Evolutionary conservation across 2,329 filamentous ascomycete species (phyloP).

Genomic region (Trichoderma koningiopsis): DNA sequence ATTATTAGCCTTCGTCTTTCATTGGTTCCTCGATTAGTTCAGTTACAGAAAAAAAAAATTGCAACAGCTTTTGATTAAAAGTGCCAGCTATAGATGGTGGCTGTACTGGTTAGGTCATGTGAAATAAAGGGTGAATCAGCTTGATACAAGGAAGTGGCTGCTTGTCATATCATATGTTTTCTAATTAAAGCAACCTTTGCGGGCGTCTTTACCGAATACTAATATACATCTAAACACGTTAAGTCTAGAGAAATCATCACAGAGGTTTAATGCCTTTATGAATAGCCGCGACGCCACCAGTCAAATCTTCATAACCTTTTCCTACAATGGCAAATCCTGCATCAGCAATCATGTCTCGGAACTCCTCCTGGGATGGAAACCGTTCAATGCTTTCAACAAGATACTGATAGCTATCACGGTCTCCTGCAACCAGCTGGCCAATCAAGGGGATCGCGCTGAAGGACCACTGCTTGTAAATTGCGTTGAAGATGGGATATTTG

Average conservation of each 20-base stretch:
- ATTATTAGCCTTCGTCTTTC: conserved; percentile 38
- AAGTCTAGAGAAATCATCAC: conserved; percentile 27
- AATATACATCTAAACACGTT: not conserved
- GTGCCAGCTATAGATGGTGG: not conserved
- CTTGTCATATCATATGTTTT: not conserved
- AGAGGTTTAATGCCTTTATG: conserved; percentile 92
- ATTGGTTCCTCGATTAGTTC: conserved; percentile 37
- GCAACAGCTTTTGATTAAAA: conserved; percentile 1
- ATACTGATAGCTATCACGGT: conserved; percentile 97
- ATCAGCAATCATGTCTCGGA: conserved; percentile 77
- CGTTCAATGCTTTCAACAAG: conserved; percentile 95
- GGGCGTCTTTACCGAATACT: not conserved
- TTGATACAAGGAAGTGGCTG: not conserved
- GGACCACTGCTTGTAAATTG: conserved; percentile 92
- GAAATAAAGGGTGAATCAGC: not conserved
- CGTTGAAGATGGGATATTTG: conserved; percentile 74
- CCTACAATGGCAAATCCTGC: conserved; percentile 87
- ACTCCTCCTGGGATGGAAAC: conserved; percentile 85
- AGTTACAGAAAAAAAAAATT: conserved; percentile 13
- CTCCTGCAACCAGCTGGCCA: conserved; percentile 90
- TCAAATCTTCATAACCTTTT: conserved; percentile 85
- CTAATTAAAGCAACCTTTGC: not conserved
- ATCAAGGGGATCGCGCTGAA: conserved; percentile 94
- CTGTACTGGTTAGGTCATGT: not conserved
- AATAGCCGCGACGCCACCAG: conserved; percentile 89